A percentile compares a stretch with the other conserved stretches of the same genome.
Conservation (phyloP, 1,139 yeast species). For the Hyphopichia khmerensis region DNA sequence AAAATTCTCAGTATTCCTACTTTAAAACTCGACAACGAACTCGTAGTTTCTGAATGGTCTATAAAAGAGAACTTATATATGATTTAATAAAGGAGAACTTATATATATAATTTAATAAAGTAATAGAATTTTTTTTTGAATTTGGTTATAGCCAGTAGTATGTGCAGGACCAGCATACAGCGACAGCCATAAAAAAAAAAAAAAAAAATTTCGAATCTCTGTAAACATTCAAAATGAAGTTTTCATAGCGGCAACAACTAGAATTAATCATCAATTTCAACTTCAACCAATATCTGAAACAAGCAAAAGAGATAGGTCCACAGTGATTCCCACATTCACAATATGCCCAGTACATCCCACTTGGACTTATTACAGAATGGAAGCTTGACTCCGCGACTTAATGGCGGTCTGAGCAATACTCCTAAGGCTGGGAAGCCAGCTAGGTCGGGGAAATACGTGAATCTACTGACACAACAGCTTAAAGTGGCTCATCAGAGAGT, state of each 20-base stretch:
- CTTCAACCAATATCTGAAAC: neutral
- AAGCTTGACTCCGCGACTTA: slow-evolving; percentile 11
- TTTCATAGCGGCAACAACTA: neutral
- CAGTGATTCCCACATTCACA: neutral
- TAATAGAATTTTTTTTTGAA: too few species aligned
- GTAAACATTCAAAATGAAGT: neutral
- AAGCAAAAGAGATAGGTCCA: neutral
- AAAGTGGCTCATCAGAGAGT: slow-evolving; percentile 71
- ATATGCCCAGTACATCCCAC: slow-evolving; percentile 22
- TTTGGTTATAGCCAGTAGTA: too few species aligned
- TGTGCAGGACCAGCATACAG: neutral
- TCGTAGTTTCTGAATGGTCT: neutral
- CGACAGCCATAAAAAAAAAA: neutral
- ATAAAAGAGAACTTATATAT: neutral
- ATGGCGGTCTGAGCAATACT: slow-evolving; percentile 11
- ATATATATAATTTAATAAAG: neutral
- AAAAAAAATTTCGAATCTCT: neutral
- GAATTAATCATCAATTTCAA: neutral
- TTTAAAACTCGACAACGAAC: neutral
- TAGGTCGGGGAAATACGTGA: slow-evolving; percentile 18
- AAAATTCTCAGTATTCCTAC: neutral
- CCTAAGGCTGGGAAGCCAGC: slow-evolving; percentile 20
- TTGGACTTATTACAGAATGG: slow-evolving; percentile 10
- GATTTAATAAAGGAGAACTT: neutral
- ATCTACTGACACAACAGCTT: slow-evolving; percentile 40